phyloP scores from a whole-genome alignment of 2,329 filamentous ascomycete species.

The Ophiocordyceps australis region DNA sequence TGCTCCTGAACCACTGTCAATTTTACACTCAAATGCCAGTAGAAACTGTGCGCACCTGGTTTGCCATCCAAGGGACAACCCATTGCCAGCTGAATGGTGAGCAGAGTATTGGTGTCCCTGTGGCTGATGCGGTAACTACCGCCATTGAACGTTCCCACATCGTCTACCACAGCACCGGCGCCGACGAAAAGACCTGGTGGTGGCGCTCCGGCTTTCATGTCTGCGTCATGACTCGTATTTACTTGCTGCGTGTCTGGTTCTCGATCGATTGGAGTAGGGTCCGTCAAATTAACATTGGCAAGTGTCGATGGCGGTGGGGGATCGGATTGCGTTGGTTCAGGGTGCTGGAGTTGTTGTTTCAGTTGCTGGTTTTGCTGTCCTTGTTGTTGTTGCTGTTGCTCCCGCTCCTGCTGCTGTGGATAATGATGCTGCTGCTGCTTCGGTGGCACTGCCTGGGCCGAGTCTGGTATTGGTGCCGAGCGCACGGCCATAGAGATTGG shows the following conservation, averaged over 20 bases:
- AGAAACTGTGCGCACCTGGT: conserved; percentile 35
- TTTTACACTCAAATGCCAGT: neutral
- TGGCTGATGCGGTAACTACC: conserved; percentile 90
- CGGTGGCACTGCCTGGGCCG: neutral
- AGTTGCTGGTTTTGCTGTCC: too few species aligned
- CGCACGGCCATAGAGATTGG: conserved; percentile 7
- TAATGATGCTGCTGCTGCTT: conserved; percentile 8
- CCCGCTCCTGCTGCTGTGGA: too few species aligned
- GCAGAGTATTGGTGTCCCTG: conserved; percentile 72
- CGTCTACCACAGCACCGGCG: conserved; percentile 46
- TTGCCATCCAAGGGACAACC: conserved; percentile 70
- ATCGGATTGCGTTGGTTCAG: conserved; percentile 10
- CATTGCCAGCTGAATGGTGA: conserved; percentile 79
- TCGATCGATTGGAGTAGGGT: too few species aligned
- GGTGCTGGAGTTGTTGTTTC: too few species aligned
- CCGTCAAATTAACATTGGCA: too few species aligned
- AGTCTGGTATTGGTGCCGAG: conserved; percentile 7
- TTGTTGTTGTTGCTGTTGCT: too few species aligned
- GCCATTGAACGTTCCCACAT: conserved; percentile 93
- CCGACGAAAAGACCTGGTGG: conserved; percentile 42
- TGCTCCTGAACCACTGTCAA: conserved; percentile 29
- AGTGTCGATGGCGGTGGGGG: conserved; percentile 9
- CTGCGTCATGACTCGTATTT: too few species aligned
- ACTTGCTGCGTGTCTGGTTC: too few species aligned
- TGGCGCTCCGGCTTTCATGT: conserved; percentile 19